Percentiles rank a stretch among this genome's conserved stretches.
Evolutionary conservation across 805 yeast species (phyloP).

Genomic region (Candida manassasensis): DNA sequence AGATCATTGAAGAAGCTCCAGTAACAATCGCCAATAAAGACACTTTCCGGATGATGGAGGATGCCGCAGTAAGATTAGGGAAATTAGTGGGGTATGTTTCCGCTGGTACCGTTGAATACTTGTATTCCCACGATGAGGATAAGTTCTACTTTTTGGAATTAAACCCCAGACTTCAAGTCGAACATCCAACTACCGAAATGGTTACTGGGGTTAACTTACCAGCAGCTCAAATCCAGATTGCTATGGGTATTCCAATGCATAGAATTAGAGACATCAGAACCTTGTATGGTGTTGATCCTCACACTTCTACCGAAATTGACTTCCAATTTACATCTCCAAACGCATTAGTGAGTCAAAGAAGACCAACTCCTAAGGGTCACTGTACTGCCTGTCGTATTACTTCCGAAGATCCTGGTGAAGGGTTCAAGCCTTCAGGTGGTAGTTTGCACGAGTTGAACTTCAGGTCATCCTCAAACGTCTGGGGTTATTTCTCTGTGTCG

Average conservation of each 20-base stretch:
- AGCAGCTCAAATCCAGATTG: slow-evolving; percentile 97
- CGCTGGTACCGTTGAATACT: slow-evolving; percentile 98
- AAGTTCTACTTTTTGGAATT: slow-evolving; percentile 94
- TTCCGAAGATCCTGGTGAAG: slow-evolving; percentile 98
- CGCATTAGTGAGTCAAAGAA: slow-evolving; percentile 75
- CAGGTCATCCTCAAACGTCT: slow-evolving; percentile 94
- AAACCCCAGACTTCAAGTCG: slow-evolving; percentile 98
- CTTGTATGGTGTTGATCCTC: slow-evolving; percentile 94
- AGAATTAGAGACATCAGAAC: slow-evolving; percentile 89
- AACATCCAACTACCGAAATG: slow-evolving; percentile 99
- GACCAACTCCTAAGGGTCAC: slow-evolving; percentile 96
- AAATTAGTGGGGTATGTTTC: slow-evolving; percentile 95
- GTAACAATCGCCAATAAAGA: slow-evolving; percentile 87
- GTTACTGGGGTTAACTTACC: slow-evolving; percentile 97
- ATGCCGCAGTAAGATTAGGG: slow-evolving; percentile 96
- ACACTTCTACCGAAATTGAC: slow-evolving; percentile 83
- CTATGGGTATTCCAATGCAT: slow-evolving; percentile 99
- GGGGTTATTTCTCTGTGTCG: slow-evolving; percentile 99
- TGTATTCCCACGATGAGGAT: slow-evolving; percentile 90
- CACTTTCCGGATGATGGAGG: slow-evolving; percentile 89
- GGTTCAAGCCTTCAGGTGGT: slow-evolving; percentile 98
- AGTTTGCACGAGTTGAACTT: slow-evolving; percentile 92
- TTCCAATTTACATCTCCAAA: slow-evolving; percentile 77
- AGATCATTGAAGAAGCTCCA: slow-evolving; percentile 98
- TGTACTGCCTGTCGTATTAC: slow-evolving; percentile 99